Conservation (phyloP, 345 rosid species). For the Dipteronia dyeriana region DNA sequence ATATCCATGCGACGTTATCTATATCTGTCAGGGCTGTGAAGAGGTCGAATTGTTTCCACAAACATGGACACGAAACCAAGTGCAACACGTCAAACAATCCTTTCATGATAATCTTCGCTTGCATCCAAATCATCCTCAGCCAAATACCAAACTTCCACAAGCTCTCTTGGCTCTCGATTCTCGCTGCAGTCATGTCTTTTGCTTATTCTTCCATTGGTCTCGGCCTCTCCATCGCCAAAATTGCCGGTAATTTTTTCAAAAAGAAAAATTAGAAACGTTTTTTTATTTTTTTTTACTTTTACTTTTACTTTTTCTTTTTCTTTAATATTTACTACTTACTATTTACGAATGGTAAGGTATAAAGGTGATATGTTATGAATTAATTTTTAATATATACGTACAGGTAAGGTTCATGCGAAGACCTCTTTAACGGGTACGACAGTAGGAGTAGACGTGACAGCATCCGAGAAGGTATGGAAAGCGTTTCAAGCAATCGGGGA, state of each 20-base stretch:
- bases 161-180: slow-evolving; percentile 83
- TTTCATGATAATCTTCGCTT: slow-evolving; percentile 69
- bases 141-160: slow-evolving; percentile 86
- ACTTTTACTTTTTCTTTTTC: not conserved
- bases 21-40: slow-evolving; percentile 58
- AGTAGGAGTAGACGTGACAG: slow-evolving; percentile 70
- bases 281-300: too few species aligned
- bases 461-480: slow-evolving; percentile 75
- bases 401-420: slow-evolving; percentile 40
- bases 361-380: too few species aligned
- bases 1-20: not conserved
- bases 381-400: too few species aligned
- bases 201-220: slow-evolving; percentile 74
- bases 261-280: not conserved
- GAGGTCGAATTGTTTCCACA: slow-evolving; percentile 81
- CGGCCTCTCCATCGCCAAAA: slow-evolving; percentile 76
- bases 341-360: too few species aligned
- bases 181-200: slow-evolving; percentile 90
- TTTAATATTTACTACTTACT: too few species aligned
- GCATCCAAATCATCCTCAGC: slow-evolving; percentile 68
- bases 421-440: slow-evolving; percentile 56
- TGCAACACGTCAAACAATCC: slow-evolving; percentile 62
- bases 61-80: slow-evolving; percentile 52
- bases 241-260: slow-evolving; percentile 27
- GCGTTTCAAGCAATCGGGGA: slow-evolving; percentile 78